Evolutionary conservation across 768 basidiomycete species (phyloP).

Genomic region (Mycena pura): DNA sequence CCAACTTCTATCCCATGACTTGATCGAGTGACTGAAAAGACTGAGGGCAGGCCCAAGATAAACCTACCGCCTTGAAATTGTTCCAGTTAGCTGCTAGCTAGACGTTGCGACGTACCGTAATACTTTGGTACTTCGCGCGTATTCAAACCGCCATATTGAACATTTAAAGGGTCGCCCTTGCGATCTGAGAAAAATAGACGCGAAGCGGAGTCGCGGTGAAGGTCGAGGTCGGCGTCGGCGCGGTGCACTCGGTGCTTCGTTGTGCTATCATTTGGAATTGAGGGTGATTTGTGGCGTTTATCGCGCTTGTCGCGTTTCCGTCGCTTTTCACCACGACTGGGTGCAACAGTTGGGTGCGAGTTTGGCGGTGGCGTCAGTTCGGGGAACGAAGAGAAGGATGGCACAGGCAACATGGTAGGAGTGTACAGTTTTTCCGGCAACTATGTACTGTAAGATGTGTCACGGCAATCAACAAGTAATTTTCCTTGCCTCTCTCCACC

Average conservation of each 20-base stretch:
- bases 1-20: constrained; percentile 67
- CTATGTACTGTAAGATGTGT: no score
- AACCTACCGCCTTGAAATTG: constrained; percentile 61
- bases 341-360: neutral
- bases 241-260: constrained; percentile 5
- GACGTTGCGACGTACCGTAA: constrained; percentile 53
- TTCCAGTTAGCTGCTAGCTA: constrained; percentile 50
- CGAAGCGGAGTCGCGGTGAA: constrained; percentile 33
- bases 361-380: constrained; percentile 47
- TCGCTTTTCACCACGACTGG: constrained; percentile 37
- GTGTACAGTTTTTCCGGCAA: no score
- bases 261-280: constrained; percentile 37
- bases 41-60: constrained; percentile 65
- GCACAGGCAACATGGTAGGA: constrained; percentile 27
- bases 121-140: constrained; percentile 73
- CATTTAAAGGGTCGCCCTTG: constrained; percentile 69
- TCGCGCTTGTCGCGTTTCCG: constrained; percentile 33
- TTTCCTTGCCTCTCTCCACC: neutral
- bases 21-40: constrained; percentile 53
- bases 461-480: no score
- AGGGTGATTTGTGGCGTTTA: constrained; percentile 27
- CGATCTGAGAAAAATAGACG: constrained; percentile 66
- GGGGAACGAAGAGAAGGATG: constrained; percentile 75
- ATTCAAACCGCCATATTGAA: constrained; percentile 71
- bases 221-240: constrained; percentile 23